Evolutionary conservation across 2,329 filamentous ascomycete species (phyloP).

Genomic region (Phialophora verrucosa): DNA sequence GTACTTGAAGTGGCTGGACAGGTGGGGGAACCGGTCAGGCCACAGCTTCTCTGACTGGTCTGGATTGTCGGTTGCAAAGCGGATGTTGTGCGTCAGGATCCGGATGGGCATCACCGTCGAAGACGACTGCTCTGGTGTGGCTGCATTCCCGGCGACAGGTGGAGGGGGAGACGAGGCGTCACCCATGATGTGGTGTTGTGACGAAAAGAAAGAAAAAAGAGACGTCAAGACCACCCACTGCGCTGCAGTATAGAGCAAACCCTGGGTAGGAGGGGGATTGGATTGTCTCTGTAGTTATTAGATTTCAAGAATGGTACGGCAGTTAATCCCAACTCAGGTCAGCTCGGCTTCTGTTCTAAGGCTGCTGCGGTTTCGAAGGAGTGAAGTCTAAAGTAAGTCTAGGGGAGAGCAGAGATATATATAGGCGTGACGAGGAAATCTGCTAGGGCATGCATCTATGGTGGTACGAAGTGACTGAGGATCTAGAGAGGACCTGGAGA

Average conservation of each 20-base stretch:
- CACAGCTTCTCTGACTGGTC: constrained; percentile 59
- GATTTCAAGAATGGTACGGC: neutral
- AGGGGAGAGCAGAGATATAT: neutral
- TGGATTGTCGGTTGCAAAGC: constrained; percentile 58
- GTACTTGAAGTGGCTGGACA: constrained; percentile 36
- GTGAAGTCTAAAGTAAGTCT: neutral
- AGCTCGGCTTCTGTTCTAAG: neutral
- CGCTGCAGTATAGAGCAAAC: neutral
- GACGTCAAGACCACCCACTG: neutral
- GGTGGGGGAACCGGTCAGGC: constrained; percentile 50
- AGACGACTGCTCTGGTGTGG: neutral
- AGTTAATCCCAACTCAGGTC: neutral
- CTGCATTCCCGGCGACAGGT: neutral
- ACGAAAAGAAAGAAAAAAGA: neutral
- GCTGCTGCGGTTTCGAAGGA: neutral
- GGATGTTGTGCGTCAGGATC: constrained; percentile 63
- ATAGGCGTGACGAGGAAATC: neutral
- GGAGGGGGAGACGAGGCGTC: constrained; percentile 29
- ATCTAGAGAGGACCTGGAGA: neutral
- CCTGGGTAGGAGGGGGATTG: neutral
- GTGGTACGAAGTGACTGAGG: neutral
- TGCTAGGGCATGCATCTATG: neutral
- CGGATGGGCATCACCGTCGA: constrained; percentile 49
- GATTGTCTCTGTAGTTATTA: neutral
- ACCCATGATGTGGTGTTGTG: constrained; percentile 21